Conservation (phyloP, 495 filamentous ascomycete genomes). For the Baudoinia panamericana region DNA sequence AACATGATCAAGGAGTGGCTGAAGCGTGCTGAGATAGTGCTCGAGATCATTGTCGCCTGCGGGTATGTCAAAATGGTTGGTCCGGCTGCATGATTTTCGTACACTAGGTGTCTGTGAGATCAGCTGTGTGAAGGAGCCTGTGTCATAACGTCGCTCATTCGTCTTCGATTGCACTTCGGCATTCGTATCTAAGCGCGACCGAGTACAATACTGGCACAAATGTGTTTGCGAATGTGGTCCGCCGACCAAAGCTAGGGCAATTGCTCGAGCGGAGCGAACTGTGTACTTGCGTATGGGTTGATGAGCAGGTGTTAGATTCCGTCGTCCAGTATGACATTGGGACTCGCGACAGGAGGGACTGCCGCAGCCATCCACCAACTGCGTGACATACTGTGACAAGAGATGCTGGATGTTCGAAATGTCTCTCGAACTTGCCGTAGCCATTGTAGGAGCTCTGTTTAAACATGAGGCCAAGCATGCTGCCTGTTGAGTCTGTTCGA, state of each 20-base stretch:
- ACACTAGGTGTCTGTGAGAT: conserved; percentile 10
- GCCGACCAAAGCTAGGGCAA: conserved; percentile 11
- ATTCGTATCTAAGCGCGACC: not conserved
- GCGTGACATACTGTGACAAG: conserved; percentile 8
- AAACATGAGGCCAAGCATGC: conserved; percentile 78
- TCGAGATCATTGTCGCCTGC: too few species aligned
- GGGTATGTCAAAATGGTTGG: too few species aligned
- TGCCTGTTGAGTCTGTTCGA: too few species aligned
- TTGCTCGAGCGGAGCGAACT: conserved; percentile 10
- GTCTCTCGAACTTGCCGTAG: not conserved
- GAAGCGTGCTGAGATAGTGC: too few species aligned
- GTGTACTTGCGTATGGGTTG: conserved; percentile 11
- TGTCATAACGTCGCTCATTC: conserved; percentile 1
- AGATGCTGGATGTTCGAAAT: not conserved
- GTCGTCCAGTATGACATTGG: conserved; percentile 11
- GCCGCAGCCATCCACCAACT: conserved; percentile 17
- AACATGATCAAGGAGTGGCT: too few species aligned
- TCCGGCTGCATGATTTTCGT: too few species aligned
- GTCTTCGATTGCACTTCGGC: not conserved
- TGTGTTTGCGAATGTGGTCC: conserved; percentile 7
- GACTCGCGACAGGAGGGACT: conserved; percentile 4
- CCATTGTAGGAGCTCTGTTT: conserved; percentile 45
- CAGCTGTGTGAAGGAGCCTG: conserved; percentile 8
- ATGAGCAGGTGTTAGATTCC: not conserved
- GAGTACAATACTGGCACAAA: conserved; percentile 8